Evolutionary conservation across 192 early-diverging fungal genomes (phyloP).

Genomic region (Coemansia sp.): DNA sequence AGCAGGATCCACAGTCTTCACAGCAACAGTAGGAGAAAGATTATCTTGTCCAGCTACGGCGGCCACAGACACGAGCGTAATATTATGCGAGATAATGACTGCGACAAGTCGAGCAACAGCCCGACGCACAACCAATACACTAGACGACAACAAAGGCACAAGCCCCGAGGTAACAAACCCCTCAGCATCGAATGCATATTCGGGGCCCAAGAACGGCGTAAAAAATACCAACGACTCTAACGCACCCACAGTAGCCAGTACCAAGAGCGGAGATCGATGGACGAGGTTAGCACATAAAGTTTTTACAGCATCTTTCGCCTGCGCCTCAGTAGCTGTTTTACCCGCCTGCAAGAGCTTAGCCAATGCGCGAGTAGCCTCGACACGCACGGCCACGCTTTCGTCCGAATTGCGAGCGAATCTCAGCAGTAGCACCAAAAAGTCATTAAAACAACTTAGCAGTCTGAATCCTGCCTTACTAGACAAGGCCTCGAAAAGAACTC

Average conservation of each 20-base stretch:
- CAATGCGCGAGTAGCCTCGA: constrained; percentile 73
- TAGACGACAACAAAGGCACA: constrained; percentile 26
- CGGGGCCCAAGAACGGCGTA: constrained; percentile 22
- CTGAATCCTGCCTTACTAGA: constrained; percentile 54
- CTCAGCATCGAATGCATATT: constrained; percentile 26
- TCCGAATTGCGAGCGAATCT: constrained; percentile 15
- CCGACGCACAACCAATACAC: constrained; percentile 39
- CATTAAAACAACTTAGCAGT: constrained; percentile 55
- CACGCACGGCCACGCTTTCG: constrained; percentile 63
- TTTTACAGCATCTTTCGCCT: constrained; percentile 76
- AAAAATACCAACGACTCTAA: constrained; percentile 30
- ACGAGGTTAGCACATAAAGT: constrained; percentile 63
- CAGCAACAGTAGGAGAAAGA: neutral
- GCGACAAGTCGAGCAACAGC: constrained; percentile 35
- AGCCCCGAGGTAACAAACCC: constrained; percentile 11
- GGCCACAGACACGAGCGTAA: neutral
- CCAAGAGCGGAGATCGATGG: constrained; percentile 70
- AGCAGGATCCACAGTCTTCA: neutral
- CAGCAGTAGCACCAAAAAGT: constrained; percentile 35
- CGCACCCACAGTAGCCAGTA: constrained; percentile 24
- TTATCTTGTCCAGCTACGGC: neutral
- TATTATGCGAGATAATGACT: constrained; percentile 31
- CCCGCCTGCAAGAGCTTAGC: constrained; percentile 70
- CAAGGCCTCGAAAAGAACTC: constrained; percentile 76
- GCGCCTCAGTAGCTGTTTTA: constrained; percentile 69